These are phyloP conservation scores for Lojkania enalia DNA, from an alignment of 2,329 filamentous ascomycete species.

Conservation along the genomic window DNA sequence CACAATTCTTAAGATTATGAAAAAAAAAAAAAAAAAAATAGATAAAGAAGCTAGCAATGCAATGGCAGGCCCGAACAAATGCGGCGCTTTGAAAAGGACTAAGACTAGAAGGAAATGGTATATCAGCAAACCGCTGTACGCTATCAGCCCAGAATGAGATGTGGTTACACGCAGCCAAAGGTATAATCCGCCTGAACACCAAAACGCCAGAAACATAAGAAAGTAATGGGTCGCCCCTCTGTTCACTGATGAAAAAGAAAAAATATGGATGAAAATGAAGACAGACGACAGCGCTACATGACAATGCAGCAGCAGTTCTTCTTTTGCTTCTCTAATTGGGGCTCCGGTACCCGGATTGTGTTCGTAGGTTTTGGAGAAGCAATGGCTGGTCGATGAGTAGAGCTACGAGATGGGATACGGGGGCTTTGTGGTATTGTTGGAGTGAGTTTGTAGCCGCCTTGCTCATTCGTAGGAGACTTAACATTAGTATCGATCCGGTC, in stretches of 20 bases:
- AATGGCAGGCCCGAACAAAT: slow-evolving; percentile 7
- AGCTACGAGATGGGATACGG: slow-evolving; percentile 31
- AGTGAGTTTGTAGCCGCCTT: slow-evolving; percentile 53
- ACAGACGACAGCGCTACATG: slow-evolving; percentile 58
- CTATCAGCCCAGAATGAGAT: slow-evolving; percentile 30
- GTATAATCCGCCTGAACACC: slow-evolving; percentile 18
- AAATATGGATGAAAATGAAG: slow-evolving; percentile 20
- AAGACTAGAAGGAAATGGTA: slow-evolving; percentile 13
- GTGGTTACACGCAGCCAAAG: slow-evolving; percentile 12
- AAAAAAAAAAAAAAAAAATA: neutral
- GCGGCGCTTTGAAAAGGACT: slow-evolving; percentile 4
- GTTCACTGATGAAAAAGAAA: slow-evolving; percentile 20
- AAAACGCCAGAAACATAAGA: slow-evolving; percentile 29
- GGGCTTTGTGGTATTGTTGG: slow-evolving; percentile 46
- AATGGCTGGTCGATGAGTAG: slow-evolving; percentile 20
- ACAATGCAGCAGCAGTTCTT: slow-evolving; percentile 72
- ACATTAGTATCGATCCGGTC: slow-evolving; percentile 30
- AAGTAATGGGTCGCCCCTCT: slow-evolving; percentile 26
- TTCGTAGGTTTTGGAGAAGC: slow-evolving; percentile 34
- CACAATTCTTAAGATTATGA: too few species aligned
- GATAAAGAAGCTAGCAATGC: slow-evolving; percentile 9
- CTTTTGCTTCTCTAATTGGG: slow-evolving; percentile 59
- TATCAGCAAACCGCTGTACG: slow-evolving; percentile 39
- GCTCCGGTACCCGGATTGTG: slow-evolving; percentile 58
- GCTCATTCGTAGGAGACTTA: slow-evolving; percentile 42